phyloP scores from a whole-genome alignment of 2,329 filamentous ascomycete species.

The Hymenotorrendiella dingleyae region DNA sequence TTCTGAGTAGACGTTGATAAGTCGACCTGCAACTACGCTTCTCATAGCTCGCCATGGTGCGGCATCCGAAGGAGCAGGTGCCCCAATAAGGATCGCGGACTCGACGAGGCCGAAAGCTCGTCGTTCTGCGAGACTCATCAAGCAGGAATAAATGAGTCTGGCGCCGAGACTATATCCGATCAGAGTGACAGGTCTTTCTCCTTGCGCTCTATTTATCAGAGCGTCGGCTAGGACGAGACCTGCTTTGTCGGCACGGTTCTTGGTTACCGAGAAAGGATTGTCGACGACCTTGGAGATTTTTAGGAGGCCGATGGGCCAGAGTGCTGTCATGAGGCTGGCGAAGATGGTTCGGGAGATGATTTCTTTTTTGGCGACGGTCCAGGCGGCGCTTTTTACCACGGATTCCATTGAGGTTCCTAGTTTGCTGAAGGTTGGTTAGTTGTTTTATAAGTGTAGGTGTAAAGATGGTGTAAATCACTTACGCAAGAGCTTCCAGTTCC shows the following conservation, averaged over 20 bases:
- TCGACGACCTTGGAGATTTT: slow-evolving; percentile 65
- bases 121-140: slow-evolving; percentile 69
- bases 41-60: slow-evolving; percentile 73
- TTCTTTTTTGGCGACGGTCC: slow-evolving; percentile 63
- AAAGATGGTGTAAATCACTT: not conserved
- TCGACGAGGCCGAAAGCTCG: slow-evolving; percentile 62
- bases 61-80: slow-evolving; percentile 67
- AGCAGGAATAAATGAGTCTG: slow-evolving; percentile 74
- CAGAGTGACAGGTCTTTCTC: slow-evolving; percentile 73
- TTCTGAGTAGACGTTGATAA: slow-evolving; percentile 87
- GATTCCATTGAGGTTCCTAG: slow-evolving; percentile 73
- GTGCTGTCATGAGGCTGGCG: slow-evolving; percentile 58
- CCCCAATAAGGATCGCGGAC: slow-evolving; percentile 70
- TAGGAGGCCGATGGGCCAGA: slow-evolving; percentile 64
- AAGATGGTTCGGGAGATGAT: slow-evolving; percentile 59
- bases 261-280: slow-evolving; percentile 76
- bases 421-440: slow-evolving; percentile 36
- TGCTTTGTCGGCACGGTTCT: slow-evolving; percentile 72
- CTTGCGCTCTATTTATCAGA: slow-evolving; percentile 74
- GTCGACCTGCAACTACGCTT: slow-evolving; percentile 70
- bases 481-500: slow-evolving; percentile 68
- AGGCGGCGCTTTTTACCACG: slow-evolving; percentile 75
- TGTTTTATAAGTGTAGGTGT: not conserved
- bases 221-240: slow-evolving; percentile 76
- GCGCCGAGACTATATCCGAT: slow-evolving; percentile 80